A percentile compares a stretch with the other conserved stretches of the same genome.
These are phyloP conservation scores for Funneliformis mosseae DNA, from an alignment of 192 early-diverging fungal genomes.

Conservation along the genomic window DNA sequence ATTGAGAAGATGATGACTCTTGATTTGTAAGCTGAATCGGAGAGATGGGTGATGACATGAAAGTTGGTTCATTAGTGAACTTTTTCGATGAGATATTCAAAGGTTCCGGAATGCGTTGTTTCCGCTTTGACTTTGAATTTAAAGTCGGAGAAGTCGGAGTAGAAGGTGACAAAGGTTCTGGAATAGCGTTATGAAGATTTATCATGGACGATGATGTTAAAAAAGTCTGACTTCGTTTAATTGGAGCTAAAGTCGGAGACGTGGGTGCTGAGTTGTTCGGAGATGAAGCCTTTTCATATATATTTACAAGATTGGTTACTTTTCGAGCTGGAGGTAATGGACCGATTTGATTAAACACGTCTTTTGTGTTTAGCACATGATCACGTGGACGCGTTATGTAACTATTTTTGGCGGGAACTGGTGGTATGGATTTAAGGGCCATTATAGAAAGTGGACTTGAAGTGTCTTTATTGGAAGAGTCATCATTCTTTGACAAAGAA, in stretches of 20 bases:
- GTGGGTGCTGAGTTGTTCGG: too few species aligned
- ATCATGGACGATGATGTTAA: neutral
- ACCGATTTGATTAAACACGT: neutral
- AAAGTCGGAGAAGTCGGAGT: too few species aligned
- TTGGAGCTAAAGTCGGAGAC: neutral
- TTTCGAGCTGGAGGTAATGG: neutral
- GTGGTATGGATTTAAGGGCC: neutral
- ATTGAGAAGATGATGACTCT: too few species aligned
- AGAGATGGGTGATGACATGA: neutral
- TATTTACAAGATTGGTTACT: neutral
- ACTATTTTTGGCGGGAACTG: neutral
- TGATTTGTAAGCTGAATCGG: neutral
- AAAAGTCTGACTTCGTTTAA: neutral
- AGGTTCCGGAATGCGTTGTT: too few species aligned
- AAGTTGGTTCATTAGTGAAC: neutral
- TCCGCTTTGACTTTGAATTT: too few species aligned
- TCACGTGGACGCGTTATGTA: neutral
- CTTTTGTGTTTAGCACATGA: neutral
- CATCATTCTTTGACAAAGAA: neutral
- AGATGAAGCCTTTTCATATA: neutral
- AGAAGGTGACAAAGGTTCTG: neutral
- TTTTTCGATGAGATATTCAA: neutral
- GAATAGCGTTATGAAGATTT: neutral
- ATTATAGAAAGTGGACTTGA: neutral
- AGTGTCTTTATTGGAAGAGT: neutral